Conservation (phyloP, 176 grass and related monocot genomes). For the Alopecurus myosuroides region DNA sequence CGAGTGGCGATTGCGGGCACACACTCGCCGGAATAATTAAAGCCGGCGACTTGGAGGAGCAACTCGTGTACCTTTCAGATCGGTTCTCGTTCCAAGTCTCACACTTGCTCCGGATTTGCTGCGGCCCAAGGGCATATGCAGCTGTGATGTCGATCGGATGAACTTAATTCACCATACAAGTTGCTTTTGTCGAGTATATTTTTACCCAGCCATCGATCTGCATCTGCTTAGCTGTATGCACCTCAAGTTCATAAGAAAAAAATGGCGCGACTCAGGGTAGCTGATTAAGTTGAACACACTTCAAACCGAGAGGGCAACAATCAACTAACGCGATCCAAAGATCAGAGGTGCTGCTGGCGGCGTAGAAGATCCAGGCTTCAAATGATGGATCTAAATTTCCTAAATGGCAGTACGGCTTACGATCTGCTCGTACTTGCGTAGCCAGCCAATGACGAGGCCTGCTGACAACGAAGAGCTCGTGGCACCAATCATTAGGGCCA, state of each 20-base stretch:
- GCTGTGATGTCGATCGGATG: not conserved
- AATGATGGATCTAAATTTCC: not conserved
- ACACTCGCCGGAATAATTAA: slow-evolving; percentile 31
- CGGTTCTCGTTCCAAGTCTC: not conserved
- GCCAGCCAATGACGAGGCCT: slow-evolving; percentile 33
- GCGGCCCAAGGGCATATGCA: not conserved
- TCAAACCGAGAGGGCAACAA: not conserved
- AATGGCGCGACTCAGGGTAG: not conserved
- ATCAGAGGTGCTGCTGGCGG: not conserved
- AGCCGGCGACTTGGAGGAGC: not conserved
- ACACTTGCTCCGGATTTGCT: not conserved
- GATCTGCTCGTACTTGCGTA: slow-evolving; percentile 31
- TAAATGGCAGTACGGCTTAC: slow-evolving; percentile 7
- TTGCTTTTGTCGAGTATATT: not conserved
- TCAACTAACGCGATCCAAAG: not conserved
- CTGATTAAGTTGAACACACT: not conserved
- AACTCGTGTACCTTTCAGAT: slow-evolving; percentile 18
- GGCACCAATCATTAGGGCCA: slow-evolving; percentile 25
- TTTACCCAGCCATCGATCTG: not conserved
- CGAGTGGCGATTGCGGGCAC: slow-evolving; percentile 23
- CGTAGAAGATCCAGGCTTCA: slow-evolving; percentile 1
- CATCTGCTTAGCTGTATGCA: not conserved
- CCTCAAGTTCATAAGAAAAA: not conserved
- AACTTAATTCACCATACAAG: not conserved
- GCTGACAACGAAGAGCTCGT: not conserved